A percentile compares a stretch with the other conserved stretches of the same genome.
phyloP scores from a whole-genome alignment of 805 yeast genomes.

The Huiozyma sinensis region DNA sequence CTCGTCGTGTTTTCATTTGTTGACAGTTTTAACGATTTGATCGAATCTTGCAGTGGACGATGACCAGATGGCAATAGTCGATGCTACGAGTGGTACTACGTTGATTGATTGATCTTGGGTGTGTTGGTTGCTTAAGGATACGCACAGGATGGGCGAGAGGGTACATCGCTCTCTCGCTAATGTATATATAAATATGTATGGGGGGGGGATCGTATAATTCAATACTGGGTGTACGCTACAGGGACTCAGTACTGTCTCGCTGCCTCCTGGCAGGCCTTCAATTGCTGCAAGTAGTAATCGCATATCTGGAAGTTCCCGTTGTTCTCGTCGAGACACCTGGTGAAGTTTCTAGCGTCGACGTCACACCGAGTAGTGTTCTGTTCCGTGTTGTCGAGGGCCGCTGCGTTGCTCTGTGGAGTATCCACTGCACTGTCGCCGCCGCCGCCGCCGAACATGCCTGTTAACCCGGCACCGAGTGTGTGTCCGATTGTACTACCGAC shows the following conservation, averaged over 20 bases:
- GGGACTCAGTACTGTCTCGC: conserved; percentile 47
- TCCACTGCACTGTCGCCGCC: conserved; percentile 40
- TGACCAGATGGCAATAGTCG: too few relatives aligned
- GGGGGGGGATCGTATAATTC: neutral
- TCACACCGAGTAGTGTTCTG: conserved; percentile 51
- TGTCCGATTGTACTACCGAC: conserved; percentile 97
- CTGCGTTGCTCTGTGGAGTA: conserved; percentile 38
- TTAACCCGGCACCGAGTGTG: conserved; percentile 89
- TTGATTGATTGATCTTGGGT: neutral
- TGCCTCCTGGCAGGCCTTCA: conserved; percentile 95
- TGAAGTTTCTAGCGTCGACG: conserved; percentile 86
- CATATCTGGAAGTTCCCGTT: conserved; percentile 94
- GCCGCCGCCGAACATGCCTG: conserved; percentile 68
- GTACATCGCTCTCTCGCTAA: neutral
- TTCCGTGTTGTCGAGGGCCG: conserved; percentile 12
- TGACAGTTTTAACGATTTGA: too few relatives aligned
- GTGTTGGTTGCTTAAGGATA: neutral
- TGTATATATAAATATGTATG: neutral
- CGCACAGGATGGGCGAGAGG: neutral
- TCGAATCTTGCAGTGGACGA: too few relatives aligned
- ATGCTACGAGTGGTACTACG: neutral
- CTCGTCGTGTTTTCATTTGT: too few relatives aligned
- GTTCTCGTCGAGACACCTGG: conserved; percentile 90
- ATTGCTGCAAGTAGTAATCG: conserved; percentile 93
- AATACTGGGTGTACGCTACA: too few relatives aligned